A percentile compares a stretch with the other conserved stretches of the same genome.
These are phyloP conservation scores for Theobroma grandiflorum DNA, from an alignment of 441 rosid species.

Conservation along the genomic window DNA sequence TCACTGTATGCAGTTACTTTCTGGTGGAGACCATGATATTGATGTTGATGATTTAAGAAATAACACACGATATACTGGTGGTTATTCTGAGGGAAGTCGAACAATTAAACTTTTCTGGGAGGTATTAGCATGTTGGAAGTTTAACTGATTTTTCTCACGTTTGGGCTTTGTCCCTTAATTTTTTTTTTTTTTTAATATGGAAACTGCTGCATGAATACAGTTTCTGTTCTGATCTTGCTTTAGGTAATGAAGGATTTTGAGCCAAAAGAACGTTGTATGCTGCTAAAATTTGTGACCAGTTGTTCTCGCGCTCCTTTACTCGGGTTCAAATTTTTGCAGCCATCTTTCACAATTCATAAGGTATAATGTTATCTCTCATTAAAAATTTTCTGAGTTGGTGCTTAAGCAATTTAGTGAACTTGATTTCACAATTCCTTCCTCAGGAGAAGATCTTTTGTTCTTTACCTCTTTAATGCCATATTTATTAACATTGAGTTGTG, in stretches of 20 bases:
- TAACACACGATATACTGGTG: conserved; percentile 91
- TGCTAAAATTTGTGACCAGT: conserved; percentile 98
- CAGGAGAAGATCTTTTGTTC: too few relatives aligned
- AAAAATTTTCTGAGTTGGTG: background rate
- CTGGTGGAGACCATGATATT: conserved; percentile 96
- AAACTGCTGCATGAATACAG: conserved; percentile 10
- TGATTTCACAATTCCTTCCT: background rate
- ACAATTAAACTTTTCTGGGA: conserved; percentile 96
- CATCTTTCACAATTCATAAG: conserved; percentile 96
- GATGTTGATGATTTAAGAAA: conserved; percentile 88
- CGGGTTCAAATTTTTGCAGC: conserved; percentile 96
- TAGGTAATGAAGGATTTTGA: conserved; percentile 93
- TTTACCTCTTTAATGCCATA: too few relatives aligned
- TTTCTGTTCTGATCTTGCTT: conserved; percentile 20
- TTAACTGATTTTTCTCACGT: conserved; percentile 19
- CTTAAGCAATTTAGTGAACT: background rate
- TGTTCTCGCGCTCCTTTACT: conserved; percentile 98
- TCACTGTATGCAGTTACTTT: conserved; percentile 76
- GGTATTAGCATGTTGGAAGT: conserved; percentile 52
- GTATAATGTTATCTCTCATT: conserved; percentile 41
- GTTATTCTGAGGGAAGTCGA: conserved; percentile 92
- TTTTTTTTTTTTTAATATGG: background rate
- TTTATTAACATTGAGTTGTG: too few relatives aligned
- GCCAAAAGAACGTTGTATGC: conserved; percentile 90
- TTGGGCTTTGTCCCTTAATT: background rate